Evolutionary conservation across 371 early-diverging fungal genomes (phyloP).

Genomic region (Mucor saturninus): DNA sequence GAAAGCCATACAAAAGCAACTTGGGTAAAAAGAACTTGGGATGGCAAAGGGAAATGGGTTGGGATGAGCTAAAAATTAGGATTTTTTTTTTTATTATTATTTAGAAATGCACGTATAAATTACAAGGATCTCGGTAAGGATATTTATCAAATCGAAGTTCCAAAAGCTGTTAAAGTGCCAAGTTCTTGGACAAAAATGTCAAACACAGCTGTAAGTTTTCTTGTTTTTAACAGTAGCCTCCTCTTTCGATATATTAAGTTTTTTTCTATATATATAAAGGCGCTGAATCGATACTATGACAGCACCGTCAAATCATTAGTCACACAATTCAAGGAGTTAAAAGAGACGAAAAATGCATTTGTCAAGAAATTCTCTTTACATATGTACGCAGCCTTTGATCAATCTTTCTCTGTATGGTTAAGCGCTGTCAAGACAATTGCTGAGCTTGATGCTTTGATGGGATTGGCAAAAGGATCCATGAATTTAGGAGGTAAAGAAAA

Average conservation of each 20-base stretch:
- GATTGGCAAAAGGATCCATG: constrained; percentile 77
- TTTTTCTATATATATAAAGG: constrained; percentile 43
- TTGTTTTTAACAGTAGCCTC: too few species aligned
- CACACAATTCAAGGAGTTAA: constrained; percentile 76
- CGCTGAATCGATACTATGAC: constrained; percentile 89
- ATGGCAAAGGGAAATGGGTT: too few species aligned
- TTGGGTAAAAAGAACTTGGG: constrained; percentile 54
- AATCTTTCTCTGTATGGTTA: constrained; percentile 73
- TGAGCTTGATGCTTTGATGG: constrained; percentile 90
- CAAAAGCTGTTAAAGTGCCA: constrained; percentile 80
- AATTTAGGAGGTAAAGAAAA: constrained; percentile 64
- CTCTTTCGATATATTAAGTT: neutral
- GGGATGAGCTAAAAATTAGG: too few species aligned
- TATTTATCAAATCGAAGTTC: constrained; percentile 92
- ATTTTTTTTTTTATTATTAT: neutral
- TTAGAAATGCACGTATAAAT: constrained; percentile 39
- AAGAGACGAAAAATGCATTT: constrained; percentile 79
- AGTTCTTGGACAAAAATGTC: constrained; percentile 79
- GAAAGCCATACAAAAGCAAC: constrained; percentile 57
- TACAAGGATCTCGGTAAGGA: constrained; percentile 97
- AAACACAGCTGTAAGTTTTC: constrained; percentile 68
- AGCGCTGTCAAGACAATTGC: constrained; percentile 77
- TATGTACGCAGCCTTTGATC: constrained; percentile 83
- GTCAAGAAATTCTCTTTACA: constrained; percentile 69
- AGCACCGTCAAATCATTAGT: constrained; percentile 70